Base-by-base conservation (phyloP, 2,329 filamentous ascomycete species). In the Neonectria faginata region DNA sequence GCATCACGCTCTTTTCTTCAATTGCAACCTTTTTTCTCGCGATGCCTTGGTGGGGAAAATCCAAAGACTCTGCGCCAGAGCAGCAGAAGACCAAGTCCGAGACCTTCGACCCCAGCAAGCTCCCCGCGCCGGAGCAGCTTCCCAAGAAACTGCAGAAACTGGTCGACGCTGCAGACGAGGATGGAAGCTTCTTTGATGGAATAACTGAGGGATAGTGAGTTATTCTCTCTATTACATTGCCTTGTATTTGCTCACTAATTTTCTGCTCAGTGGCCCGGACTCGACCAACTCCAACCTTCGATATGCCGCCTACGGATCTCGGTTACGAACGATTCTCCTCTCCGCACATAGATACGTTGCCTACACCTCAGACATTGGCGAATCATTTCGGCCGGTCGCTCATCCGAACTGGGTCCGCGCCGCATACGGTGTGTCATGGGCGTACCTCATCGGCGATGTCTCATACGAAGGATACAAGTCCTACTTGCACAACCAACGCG, bases 271-370 rank as follows among this genome's bases (percentile, higher is more conserved):
- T 58, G 78, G 71, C 14, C 86, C 89, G 61, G 91, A 97, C 73
- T 92, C 93, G 5, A 97, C 93, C 64, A 93, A 97, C 59, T 92
- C 89, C 71, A 91, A 89, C 71, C 83, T 97, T 74, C 92, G 96
- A 75, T 99, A 98, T 81, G 95, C 94, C 62, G 96, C 92, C 71
- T 99, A 99, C 81, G 93, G 93, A 52, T 89, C 90, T 65, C 90
- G 96, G 53, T 82, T 96, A 67, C 90, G 93, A 66, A 97, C 94
- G 8, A 92, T 98, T 70, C 89, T 99, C 74, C 84, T 94, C 71
- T 93, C 92, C 16, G 94, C 94, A 4, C 96, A 98, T 75, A 91
- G 96, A 74, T 99, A 99, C 76, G 94, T 99, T 53, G 96, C 96
- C 61, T 99, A 99, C 79, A 98, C 96, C 0, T 94, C 91, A 20